Percentiles rank a stretch among this genome's conserved stretches.
phyloP scores from a whole-genome alignment of 2,329 filamentous ascomycete genomes.

The Orbilia brochopaga region DNA sequence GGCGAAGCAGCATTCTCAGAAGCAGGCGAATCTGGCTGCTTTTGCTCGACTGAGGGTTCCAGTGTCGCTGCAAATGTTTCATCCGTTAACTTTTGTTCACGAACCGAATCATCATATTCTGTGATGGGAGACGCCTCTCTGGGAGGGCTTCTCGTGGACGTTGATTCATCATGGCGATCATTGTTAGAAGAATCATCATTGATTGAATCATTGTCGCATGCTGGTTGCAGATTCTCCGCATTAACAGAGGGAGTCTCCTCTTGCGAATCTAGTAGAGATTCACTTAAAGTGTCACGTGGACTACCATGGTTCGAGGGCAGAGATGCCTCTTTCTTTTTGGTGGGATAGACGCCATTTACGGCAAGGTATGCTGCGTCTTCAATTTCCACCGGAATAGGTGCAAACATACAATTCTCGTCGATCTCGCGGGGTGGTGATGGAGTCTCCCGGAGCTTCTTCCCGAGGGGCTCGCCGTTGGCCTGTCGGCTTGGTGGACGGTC shows the following conservation, averaged over 20 bases:
- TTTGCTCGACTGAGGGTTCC: slow-evolving; percentile 5
- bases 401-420: slow-evolving; percentile 40
- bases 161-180: slow-evolving; percentile 12
- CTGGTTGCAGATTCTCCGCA: background rate
- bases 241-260: background rate
- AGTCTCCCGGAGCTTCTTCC: slow-evolving; percentile 37
- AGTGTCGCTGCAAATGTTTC: slow-evolving; percentile 6
- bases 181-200: slow-evolving; percentile 34
- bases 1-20: background rate
- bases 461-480: slow-evolving; percentile 44
- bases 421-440: slow-evolving; percentile 38
- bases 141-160: background rate
- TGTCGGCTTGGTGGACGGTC: slow-evolving; percentile 35
- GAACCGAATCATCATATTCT: background rate
- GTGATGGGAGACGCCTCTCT: background rate
- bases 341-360: background rate
- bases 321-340: background rate
- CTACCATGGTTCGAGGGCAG: background rate
- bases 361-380: slow-evolving; percentile 3
- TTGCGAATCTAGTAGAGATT: background rate
- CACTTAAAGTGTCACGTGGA: background rate
- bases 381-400: slow-evolving; percentile 16
- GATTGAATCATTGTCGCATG: background rate
- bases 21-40: slow-evolving; percentile 4
- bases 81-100: slow-evolving; percentile 10